Evolutionary conservation across 164 flowering plant species (phyloP).

Genomic region (Liquidambar formosana): DNA sequence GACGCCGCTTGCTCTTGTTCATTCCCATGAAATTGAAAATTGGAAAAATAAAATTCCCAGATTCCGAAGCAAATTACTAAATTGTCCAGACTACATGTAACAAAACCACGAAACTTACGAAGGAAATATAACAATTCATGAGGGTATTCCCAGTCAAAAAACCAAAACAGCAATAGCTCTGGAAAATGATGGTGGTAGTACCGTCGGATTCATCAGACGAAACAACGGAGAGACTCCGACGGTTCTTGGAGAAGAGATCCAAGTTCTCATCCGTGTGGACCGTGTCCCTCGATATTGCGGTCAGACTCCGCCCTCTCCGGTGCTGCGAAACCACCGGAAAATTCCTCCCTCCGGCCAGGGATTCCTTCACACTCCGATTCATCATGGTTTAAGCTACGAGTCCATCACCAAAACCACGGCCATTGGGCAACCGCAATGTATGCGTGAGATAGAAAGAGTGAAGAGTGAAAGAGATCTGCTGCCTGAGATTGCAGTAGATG

Average conservation of each 20-base stretch:
- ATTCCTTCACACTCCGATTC: conserved; percentile 50
- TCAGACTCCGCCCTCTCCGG: conserved; percentile 58
- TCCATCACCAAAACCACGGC: neutral
- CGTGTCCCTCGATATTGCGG: conserved; percentile 24
- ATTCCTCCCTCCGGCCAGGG: conserved; percentile 35
- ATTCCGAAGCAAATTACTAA: too few species aligned
- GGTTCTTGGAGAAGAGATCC: conserved; percentile 79
- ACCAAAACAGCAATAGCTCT: neutral
- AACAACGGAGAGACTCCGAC: conserved; percentile 50
- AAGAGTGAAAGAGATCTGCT: neutral
- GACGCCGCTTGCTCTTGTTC: too few species aligned
- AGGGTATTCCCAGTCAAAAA: too few species aligned
- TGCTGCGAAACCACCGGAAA: conserved; percentile 37
- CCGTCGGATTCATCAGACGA: conserved; percentile 71
- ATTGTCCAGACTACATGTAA: too few species aligned
- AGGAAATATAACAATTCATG: too few species aligned
- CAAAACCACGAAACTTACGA: too few species aligned
- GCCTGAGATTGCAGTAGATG: conserved; percentile 21
- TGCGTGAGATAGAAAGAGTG: conserved; percentile 3
- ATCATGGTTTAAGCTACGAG: conserved; percentile 6
- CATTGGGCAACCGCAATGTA: neutral
- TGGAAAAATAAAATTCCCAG: too few species aligned
- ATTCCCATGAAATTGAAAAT: too few species aligned
- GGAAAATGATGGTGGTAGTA: conserved; percentile 9
- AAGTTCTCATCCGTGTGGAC: conserved; percentile 63